Conservation (phyloP, 768 basidiomycete species). For the Guyanaporus albipodus region DNA sequence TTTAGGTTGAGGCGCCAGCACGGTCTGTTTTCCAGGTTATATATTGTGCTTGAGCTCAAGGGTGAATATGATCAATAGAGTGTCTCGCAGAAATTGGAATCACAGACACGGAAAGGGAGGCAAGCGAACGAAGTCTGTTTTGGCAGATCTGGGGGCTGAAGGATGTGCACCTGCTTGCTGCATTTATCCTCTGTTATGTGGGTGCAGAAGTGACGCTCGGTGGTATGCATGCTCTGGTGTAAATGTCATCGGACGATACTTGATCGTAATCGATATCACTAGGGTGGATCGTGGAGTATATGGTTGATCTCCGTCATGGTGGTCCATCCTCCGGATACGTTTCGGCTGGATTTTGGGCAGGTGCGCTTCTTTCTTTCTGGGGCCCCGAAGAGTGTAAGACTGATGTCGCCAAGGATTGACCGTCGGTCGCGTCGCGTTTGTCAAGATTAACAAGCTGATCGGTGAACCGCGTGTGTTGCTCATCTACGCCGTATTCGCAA, state of each 20-base stretch:
- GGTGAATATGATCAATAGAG: neutral
- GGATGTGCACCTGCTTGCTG: conserved; percentile 2
- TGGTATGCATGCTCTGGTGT: neutral
- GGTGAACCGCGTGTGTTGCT: conserved; percentile 50
- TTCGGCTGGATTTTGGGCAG: conserved; percentile 50
- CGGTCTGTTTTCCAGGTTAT: neutral
- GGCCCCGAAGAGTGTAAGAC: neutral
- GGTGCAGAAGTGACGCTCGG: conserved; percentile 2
- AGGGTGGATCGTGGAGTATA: conserved; percentile 7
- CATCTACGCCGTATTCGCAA: conserved; percentile 45
- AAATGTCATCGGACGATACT: neutral
- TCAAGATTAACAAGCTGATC: conserved; percentile 50
- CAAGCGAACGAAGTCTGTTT: neutral
- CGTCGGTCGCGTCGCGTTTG: conserved; percentile 46
- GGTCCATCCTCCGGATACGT: conserved; percentile 37
- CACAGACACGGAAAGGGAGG: neutral
- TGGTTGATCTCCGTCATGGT: neutral
- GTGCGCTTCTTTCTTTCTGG: conserved; percentile 21
- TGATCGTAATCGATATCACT: neutral
- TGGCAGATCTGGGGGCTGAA: neutral
- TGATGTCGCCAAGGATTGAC: conserved; percentile 42
- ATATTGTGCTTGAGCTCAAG: neutral
- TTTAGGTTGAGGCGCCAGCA: conserved; percentile 3
- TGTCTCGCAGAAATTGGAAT: conserved; percentile 4
- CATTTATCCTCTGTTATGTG: neutral